Conservation (phyloP, 2,329 filamentous ascomycete genomes). For the Paecilomyces variotii region DNA sequence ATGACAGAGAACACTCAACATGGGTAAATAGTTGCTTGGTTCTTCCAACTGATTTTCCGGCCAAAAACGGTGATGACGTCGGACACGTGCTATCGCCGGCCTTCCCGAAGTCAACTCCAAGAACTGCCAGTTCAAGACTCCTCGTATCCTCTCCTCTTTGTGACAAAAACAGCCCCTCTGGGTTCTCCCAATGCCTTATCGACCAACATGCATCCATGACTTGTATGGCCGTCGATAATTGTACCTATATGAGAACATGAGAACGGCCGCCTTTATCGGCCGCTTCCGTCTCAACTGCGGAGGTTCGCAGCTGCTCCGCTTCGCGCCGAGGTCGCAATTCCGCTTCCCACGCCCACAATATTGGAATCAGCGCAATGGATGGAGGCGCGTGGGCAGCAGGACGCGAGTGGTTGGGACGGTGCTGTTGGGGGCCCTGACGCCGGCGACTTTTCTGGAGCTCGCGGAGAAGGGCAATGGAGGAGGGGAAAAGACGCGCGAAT, state of each 20-base stretch:
- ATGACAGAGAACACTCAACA: too few species aligned
- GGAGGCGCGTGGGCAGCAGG: slow-evolving; percentile 13
- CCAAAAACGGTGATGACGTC: slow-evolving; percentile 11
- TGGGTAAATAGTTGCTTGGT: too few species aligned
- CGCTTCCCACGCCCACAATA: slow-evolving; percentile 13
- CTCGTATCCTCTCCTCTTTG: not conserved
- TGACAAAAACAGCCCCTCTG: not conserved
- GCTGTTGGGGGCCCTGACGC: slow-evolving; percentile 42
- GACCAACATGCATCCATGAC: slow-evolving; percentile 4
- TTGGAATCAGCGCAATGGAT: slow-evolving; percentile 16
- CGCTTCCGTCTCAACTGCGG: slow-evolving; percentile 43
- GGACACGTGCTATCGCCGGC: slow-evolving; percentile 12
- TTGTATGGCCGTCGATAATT: slow-evolving; percentile 1
- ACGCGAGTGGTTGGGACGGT: slow-evolving; percentile 20
- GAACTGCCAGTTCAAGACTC: not conserved
- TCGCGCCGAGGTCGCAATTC: slow-evolving; percentile 21
- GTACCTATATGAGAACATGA: slow-evolving; percentile 36
- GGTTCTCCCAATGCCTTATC: not conserved
- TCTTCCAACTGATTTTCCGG: too few species aligned
- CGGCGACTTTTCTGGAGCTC: slow-evolving; percentile 52
- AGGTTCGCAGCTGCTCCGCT: slow-evolving; percentile 24
- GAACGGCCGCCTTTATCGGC: slow-evolving; percentile 40
- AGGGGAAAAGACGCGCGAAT: slow-evolving; percentile 62
- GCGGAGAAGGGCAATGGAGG: slow-evolving; percentile 42
- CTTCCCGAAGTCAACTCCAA: not conserved